Conservation (phyloP, 805 yeast genomes). For the Saccharomycopsis capsularis region DNA sequence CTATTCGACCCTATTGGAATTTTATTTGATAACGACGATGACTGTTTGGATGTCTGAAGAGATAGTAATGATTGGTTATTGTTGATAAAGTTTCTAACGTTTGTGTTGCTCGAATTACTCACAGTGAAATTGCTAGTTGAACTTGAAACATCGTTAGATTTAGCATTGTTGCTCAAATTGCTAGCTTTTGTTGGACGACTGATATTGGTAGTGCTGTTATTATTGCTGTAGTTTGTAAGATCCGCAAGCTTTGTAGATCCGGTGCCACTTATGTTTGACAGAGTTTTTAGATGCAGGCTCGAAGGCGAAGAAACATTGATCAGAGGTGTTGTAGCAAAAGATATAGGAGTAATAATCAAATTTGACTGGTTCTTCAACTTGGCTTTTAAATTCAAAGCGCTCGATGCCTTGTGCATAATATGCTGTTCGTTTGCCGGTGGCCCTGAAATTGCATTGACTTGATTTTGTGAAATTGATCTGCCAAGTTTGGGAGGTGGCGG, state of each 20-base stretch:
- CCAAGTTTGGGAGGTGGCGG: not conserved
- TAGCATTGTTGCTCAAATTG: not conserved
- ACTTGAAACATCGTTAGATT: not conserved
- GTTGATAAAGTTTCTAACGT: conserved; percentile 3
- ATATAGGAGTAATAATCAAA: conserved; percentile 7
- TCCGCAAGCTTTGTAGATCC: no score
- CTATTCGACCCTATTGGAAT: not conserved
- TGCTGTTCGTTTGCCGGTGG: not conserved
- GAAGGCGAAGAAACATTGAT: not conserved
- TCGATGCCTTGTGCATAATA: not conserved
- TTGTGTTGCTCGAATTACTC: not conserved
- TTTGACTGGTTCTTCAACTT: no score
- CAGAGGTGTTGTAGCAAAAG: conserved; percentile 11
- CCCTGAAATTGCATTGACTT: no score
- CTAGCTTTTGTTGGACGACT: not conserved
- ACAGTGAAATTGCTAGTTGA: not conserved
- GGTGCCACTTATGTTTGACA: not conserved
- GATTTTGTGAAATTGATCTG: not conserved
- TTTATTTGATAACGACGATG: not conserved
- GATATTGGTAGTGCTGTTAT: not conserved
- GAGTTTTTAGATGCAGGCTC: not conserved
- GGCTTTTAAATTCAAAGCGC: not conserved
- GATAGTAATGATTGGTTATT: conserved; percentile 11
- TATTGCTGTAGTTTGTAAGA: no score
- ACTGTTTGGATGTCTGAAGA: conserved; percentile 2